Percentiles rank a stretch among this genome's conserved stretches.
phyloP scores from a whole-genome alignment of 306 rosid species.

The Cicer bijugum region DNA sequence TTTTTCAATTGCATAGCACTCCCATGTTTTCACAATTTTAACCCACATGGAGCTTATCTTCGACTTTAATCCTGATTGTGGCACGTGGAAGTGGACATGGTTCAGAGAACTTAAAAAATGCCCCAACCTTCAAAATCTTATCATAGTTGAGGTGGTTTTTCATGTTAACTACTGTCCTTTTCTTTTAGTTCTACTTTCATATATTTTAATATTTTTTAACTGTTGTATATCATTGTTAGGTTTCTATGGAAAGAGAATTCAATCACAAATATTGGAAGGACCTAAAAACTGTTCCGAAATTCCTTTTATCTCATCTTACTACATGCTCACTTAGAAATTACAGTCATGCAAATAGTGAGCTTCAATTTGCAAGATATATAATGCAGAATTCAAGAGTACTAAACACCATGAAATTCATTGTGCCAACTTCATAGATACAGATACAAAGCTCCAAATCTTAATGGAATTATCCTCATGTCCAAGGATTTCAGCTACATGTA shows the following conservation, averaged over 20 bases:
- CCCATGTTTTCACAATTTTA: neutral
- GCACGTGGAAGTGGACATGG: neutral
- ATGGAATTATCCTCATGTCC: neutral
- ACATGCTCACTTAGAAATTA: constrained; percentile 3
- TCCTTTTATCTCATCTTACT: neutral
- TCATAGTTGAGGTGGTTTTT: neutral
- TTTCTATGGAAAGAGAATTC: neutral
- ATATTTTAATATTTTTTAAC: neutral
- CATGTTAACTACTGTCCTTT: neutral
- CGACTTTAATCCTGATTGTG: neutral
- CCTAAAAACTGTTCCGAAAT: neutral
- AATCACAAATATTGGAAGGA: neutral
- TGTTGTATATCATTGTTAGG: neutral
- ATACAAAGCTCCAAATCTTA: neutral
- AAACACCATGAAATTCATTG: neutral
- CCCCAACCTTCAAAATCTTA: neutral
- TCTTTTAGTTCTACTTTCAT: neutral
- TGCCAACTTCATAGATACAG: neutral
- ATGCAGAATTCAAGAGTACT: neutral
- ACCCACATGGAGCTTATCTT: neutral
- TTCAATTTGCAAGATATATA: neutral
- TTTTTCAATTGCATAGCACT: neutral
- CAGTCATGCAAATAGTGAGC: neutral
- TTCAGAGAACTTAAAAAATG: neutral
- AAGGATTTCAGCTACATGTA: neutral